Evolutionary conservation across 495 filamentous ascomycete species (phyloP).

Genomic region (Xylaria scruposa): DNA sequence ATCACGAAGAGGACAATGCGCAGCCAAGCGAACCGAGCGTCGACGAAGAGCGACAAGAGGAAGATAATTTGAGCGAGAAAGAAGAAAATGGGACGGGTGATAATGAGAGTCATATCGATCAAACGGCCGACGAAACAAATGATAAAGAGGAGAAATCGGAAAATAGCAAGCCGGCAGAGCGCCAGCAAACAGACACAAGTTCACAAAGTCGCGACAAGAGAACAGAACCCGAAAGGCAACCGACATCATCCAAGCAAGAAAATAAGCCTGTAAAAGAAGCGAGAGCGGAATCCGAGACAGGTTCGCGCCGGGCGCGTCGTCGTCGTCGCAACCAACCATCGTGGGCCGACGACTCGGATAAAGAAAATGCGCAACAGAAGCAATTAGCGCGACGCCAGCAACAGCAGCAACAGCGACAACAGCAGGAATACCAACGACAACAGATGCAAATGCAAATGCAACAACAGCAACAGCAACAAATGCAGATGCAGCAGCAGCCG

Average conservation of each 20-base stretch:
- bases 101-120: slow-evolving; percentile 23
- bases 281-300: slow-evolving; percentile 36
- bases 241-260: slow-evolving; percentile 50
- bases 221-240: slow-evolving; percentile 44
- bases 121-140: slow-evolving; percentile 2
- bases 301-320: slow-evolving; percentile 36
- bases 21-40: slow-evolving; percentile 22
- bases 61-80: slow-evolving; percentile 22
- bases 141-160: background rate
- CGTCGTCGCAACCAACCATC: slow-evolving; percentile 40
- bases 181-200: slow-evolving; percentile 18
- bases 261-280: slow-evolving; percentile 29
- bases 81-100: background rate
- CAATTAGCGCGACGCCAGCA: slow-evolving; percentile 34
- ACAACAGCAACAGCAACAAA: slow-evolving; percentile 53
- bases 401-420: slow-evolving; percentile 53
- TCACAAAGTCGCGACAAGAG: slow-evolving; percentile 21
- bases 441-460: slow-evolving; percentile 54
- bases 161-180: background rate
- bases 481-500: slow-evolving; percentile 45
- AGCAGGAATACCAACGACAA: slow-evolving; percentile 45
- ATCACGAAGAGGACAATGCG: slow-evolving; percentile 32
- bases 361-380: slow-evolving; percentile 36
- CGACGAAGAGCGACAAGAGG: slow-evolving; percentile 21
- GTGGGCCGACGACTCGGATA: slow-evolving; percentile 33